phyloP scores from a whole-genome alignment of 768 basidiomycete species.

The Rickenella mellea region DNA sequence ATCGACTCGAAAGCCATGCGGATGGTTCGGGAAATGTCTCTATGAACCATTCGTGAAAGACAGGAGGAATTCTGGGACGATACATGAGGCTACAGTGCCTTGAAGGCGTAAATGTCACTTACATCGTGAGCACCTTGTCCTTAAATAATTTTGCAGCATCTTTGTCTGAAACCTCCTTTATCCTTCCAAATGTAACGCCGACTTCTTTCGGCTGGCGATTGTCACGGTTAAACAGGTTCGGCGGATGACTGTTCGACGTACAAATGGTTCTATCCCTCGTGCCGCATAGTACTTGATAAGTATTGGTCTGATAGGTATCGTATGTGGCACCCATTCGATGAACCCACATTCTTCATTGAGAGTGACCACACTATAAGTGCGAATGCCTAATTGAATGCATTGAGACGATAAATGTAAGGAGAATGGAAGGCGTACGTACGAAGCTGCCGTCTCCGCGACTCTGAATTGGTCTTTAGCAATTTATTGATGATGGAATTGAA shows the following conservation, averaged over 20 bases:
- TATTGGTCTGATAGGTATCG: slow-evolving; percentile 71
- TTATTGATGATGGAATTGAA: slow-evolving; percentile 98
- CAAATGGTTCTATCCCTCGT: slow-evolving; percentile 37
- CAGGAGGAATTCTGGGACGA: slow-evolving; percentile 54
- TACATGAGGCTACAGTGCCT: background rate
- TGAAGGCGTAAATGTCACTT: slow-evolving; percentile 13
- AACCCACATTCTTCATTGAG: slow-evolving; percentile 96
- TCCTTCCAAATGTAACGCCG: slow-evolving; percentile 32
- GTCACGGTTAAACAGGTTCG: background rate
- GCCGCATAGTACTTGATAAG: slow-evolving; percentile 59
- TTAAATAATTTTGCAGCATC: slow-evolving; percentile 44
- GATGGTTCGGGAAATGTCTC: slow-evolving; percentile 96
- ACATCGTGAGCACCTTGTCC: slow-evolving; percentile 49
- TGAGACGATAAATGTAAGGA: slow-evolving; percentile 1
- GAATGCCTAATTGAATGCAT: slow-evolving; percentile 50
- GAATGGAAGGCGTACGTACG: slow-evolving; percentile 39
- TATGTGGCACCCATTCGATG: slow-evolving; percentile 98
- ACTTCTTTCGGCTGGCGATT: slow-evolving; percentile 33
- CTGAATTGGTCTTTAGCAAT: slow-evolving; percentile 85
- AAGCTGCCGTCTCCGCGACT: slow-evolving; percentile 82
- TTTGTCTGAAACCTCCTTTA: slow-evolving; percentile 41
- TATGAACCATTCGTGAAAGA: slow-evolving; percentile 97
- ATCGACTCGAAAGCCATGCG: slow-evolving; percentile 85
- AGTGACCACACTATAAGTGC: slow-evolving; percentile 97
- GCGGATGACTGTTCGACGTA: slow-evolving; percentile 19